Conservation (phyloP, 169 alveolate genomes). For the Plasmodium vivax region DNA sequence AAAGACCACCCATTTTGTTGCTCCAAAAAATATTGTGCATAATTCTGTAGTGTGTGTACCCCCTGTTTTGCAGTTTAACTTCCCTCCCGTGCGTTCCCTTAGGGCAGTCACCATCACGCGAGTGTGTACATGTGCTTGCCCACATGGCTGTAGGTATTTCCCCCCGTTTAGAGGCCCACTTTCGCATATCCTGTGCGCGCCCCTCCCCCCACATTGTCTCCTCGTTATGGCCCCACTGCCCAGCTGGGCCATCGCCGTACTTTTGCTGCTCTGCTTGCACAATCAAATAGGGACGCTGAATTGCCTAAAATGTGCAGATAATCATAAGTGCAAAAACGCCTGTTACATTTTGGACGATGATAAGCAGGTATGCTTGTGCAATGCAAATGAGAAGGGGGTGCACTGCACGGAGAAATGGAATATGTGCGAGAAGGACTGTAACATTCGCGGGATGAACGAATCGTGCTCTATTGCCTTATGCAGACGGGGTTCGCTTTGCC, state of each 20-base stretch:
- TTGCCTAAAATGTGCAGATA: conserved; percentile 17
- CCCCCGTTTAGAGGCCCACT: not conserved
- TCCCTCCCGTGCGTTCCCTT: not conserved
- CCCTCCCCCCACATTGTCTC: not conserved
- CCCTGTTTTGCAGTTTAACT: not conserved
- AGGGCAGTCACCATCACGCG: not conserved
- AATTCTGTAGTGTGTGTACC: not conserved
- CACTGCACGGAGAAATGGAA: conserved; percentile 60
- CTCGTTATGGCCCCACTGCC: conserved; percentile 40
- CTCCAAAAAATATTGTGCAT: not conserved
- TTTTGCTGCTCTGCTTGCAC: conserved; percentile 11
- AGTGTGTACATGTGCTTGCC: not conserved
- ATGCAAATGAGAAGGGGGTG: conserved; percentile 67
- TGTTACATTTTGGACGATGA: conserved; percentile 23
- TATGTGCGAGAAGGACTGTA: conserved; percentile 69
- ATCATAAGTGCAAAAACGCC: conserved; percentile 42
- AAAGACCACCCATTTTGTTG: not conserved
- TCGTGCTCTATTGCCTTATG: conserved; percentile 61
- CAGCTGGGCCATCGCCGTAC: conserved; percentile 1
- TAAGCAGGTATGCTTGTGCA: conserved; percentile 47
- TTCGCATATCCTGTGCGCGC: not conserved
- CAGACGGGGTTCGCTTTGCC: conserved; percentile 26
- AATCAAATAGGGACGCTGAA: not conserved
- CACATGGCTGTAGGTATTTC: not conserved
- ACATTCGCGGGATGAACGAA: conserved; percentile 11